phyloP scores from a whole-genome alignment of 306 rosid genomes.

The Quercus aquifolioides region DNA sequence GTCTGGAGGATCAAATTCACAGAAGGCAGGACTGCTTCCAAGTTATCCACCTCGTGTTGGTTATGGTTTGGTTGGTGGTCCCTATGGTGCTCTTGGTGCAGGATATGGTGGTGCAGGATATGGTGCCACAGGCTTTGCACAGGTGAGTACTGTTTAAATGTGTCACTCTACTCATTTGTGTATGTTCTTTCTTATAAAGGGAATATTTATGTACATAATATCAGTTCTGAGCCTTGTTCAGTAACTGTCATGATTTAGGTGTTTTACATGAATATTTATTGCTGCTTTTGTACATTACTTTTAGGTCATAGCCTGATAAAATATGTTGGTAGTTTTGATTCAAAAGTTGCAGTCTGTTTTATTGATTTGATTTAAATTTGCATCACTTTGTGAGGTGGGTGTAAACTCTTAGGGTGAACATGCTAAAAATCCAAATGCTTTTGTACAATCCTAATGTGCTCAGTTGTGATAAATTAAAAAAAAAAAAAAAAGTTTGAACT shows the following conservation, averaged over 20 bases:
- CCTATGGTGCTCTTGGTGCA: constrained; percentile 73
- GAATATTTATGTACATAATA: not conserved
- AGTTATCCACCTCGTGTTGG: constrained; percentile 74
- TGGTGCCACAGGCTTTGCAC: constrained; percentile 60
- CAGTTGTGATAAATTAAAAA: not conserved
- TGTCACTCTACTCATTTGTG: not conserved
- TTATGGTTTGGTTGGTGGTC: constrained; percentile 70
- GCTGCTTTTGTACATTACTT: not conserved
- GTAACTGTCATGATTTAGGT: not conserved
- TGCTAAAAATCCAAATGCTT: not conserved
- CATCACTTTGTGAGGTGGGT: not conserved
- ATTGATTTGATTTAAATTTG: not conserved
- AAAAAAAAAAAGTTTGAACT: not conserved
- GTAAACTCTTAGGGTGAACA: not conserved
- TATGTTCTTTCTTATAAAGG: not conserved
- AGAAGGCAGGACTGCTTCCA: constrained; percentile 75
- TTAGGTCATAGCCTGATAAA: not conserved
- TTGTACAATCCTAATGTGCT: not conserved
- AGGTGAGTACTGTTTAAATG: constrained; percentile 41
- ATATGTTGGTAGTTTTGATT: not conserved
- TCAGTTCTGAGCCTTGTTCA: not conserved
- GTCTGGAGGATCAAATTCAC: constrained; percentile 59
- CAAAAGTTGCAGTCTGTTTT: not conserved
- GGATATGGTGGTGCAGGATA: constrained; percentile 41
- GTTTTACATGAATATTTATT: not conserved